phyloP scores from a whole-genome alignment of 2,329 filamentous ascomycete genomes.

The Dactylellina drechsleri region DNA sequence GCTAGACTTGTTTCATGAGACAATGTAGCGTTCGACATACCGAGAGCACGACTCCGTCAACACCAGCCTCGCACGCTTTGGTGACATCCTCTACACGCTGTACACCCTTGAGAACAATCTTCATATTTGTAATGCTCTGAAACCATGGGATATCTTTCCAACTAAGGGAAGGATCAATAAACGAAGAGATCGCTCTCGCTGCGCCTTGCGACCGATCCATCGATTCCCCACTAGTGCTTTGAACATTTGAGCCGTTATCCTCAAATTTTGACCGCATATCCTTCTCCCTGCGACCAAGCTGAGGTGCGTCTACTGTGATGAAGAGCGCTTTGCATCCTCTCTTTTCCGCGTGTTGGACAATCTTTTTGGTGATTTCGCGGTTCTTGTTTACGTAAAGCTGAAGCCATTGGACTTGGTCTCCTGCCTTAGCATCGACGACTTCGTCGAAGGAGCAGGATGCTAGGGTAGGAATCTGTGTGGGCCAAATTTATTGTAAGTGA shows the following conservation, averaged over 20 bases:
- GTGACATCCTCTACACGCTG: conserved; percentile 96
- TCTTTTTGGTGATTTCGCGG: conserved; percentile 85
- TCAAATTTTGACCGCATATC: conserved; percentile 64
- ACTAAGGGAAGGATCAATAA: conserved; percentile 92
- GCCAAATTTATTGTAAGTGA: background rate
- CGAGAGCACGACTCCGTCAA: conserved; percentile 89
- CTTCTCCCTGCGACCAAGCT: conserved; percentile 93
- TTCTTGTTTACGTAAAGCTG: conserved; percentile 98
- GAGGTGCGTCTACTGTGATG: conserved; percentile 97
- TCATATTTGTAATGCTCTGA: conserved; percentile 86
- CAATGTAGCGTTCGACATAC: conserved; percentile 11
- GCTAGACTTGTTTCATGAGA: background rate
- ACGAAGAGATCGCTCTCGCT: conserved; percentile 91
- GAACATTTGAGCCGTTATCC: conserved; percentile 84
- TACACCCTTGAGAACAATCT: conserved; percentile 94
- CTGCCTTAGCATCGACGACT: conserved; percentile 83
- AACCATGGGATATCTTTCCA: conserved; percentile 98
- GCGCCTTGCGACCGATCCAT: conserved; percentile 92
- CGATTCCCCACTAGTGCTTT: conserved; percentile 71
- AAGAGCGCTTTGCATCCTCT: conserved; percentile 95
- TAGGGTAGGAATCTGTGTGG: conserved; percentile 79
- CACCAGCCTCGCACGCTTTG: conserved; percentile 80
- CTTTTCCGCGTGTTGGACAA: conserved; percentile 88
- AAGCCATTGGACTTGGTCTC: conserved; percentile 90
- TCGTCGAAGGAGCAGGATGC: conserved; percentile 98